phyloP scores from a whole-genome alignment of 2,329 filamentous ascomycete genomes.

The Diplodia seriata region DNA sequence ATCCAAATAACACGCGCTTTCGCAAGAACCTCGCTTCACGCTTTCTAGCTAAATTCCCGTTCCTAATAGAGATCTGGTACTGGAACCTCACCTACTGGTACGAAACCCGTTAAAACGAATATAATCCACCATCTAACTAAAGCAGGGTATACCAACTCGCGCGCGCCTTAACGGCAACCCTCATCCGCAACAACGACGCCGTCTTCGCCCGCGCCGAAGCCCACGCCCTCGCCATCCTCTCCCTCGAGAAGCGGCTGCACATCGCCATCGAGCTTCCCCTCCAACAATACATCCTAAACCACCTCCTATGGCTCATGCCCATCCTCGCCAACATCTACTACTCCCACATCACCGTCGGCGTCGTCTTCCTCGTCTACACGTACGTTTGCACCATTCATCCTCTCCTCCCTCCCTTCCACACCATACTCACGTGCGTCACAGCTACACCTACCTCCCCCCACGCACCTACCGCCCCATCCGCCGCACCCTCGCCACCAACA shows the following conservation, averaged over 20 bases:
- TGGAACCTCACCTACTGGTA: conserved; percentile 46
- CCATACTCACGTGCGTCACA: background rate
- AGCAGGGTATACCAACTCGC: conserved; percentile 52
- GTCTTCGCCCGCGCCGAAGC: conserved; percentile 49
- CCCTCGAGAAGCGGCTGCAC: conserved; percentile 48
- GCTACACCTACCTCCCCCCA: conserved; percentile 50
- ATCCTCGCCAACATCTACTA: conserved; percentile 55
- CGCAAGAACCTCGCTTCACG: conserved; percentile 32
- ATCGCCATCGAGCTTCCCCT: conserved; percentile 52
- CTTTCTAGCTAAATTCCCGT: conserved; percentile 41
- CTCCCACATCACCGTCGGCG: conserved; percentile 56
- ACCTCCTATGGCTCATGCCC: conserved; percentile 48
- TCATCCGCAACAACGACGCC: conserved; percentile 50
- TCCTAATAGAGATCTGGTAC: conserved; percentile 46
- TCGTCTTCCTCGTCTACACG: conserved; percentile 57
- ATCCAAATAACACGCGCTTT: conserved; percentile 33
- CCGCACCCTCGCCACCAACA: conserved; percentile 58
- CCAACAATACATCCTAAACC: conserved; percentile 51
- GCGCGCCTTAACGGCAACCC: conserved; percentile 52
- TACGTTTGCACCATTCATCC: conserved; percentile 40
- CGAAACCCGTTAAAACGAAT: background rate
- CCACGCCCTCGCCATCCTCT: conserved; percentile 53
- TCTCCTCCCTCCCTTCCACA: no score
- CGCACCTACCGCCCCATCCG: conserved; percentile 52
- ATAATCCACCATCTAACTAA: background rate